Conservation (phyloP, 2,329 filamentous ascomycete species). For the Sporothrix humicola region DNA sequence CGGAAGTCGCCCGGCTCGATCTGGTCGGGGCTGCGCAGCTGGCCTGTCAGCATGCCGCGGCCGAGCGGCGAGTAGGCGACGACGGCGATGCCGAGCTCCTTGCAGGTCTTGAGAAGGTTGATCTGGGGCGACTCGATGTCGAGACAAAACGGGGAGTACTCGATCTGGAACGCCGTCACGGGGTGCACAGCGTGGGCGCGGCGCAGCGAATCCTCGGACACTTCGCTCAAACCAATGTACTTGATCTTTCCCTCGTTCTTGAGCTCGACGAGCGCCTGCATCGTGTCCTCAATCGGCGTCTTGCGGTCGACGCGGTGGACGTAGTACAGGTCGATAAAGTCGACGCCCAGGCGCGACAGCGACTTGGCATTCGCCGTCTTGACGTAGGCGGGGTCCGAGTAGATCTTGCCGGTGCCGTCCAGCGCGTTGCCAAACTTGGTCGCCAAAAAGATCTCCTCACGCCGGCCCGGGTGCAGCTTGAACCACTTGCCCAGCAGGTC, state of each 20-base stretch:
- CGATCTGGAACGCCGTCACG: slow-evolving; percentile 52
- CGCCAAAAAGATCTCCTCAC: slow-evolving; percentile 51
- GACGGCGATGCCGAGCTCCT: slow-evolving; percentile 53
- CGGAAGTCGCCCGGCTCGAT: slow-evolving; percentile 35
- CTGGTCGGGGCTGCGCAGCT: slow-evolving; percentile 39
- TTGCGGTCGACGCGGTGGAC: slow-evolving; percentile 56
- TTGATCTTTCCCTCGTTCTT: slow-evolving; percentile 60
- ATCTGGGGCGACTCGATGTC: slow-evolving; percentile 61
- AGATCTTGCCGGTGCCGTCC: slow-evolving; percentile 40
- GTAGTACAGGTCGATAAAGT: slow-evolving; percentile 62
- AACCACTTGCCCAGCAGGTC: slow-evolving; percentile 54
- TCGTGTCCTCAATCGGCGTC: slow-evolving; percentile 54
- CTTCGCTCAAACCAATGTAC: slow-evolving; percentile 61
- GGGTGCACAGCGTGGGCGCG: slow-evolving; percentile 58
- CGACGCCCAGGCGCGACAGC: slow-evolving; percentile 55
- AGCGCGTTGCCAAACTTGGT: slow-evolving; percentile 38
- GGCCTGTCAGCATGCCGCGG: slow-evolving; percentile 52
- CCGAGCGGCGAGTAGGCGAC: slow-evolving; percentile 51
- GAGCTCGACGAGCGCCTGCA: slow-evolving; percentile 55
- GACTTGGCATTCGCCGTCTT: slow-evolving; percentile 43
- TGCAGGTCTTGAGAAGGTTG: slow-evolving; percentile 50
- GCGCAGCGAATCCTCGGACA: slow-evolving; percentile 55
- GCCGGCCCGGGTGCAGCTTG: slow-evolving; percentile 47
- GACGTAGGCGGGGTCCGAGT: slow-evolving; percentile 44
- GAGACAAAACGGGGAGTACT: slow-evolving; percentile 54